Base-by-base conservation (phyloP, 257 asterid genomes). In the Primulina tabacum region DNA sequence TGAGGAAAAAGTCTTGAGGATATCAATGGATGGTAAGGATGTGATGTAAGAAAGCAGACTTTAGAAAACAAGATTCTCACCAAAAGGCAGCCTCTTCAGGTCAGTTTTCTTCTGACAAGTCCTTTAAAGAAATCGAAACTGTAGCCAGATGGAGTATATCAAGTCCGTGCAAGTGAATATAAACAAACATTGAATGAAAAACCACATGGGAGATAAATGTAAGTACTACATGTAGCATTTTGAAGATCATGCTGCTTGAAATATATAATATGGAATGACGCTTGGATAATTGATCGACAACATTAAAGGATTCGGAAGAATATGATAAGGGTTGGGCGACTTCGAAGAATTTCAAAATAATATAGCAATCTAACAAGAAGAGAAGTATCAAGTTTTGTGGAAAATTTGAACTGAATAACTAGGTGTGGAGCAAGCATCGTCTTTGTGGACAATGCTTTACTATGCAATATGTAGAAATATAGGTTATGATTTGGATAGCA, bases 121-220 rank as follows among this genome's bases (percentile, higher is more conserved):
- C 96, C 96, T 79, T 85, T 85, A 73, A 92, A 84, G 96, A 92
- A 92, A 76, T 88, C 92, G 57, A 92, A 87, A 76, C 96, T 90
- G 92, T 77, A 79, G 85, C 82, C 86, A 83, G 71, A 76, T 67
- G 74, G 78, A 65, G 70, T 18, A 47, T 63, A 69, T 77, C 65
- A 59, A 66, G 73, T 76, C 67, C 71, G 33, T 35, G 47, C 21
- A 38, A 30, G 18, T 50, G 63, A 62, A 56, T 50, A 58, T 43
- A 69, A 53, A 29, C 26, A 60, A 50, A 50, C 71, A 65, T 4
- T 61, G 66, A 66, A 65, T 72, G 82, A 73, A 58, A 72, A 28
- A 52, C 62, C 73, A 43, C 56, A 58, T 40, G 73, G 66, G 57
- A 34, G 52, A 64, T 62, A 53, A 16, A 55, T 35, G 18, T 10